Percentiles rank a stretch among this genome's conserved stretches.
These are phyloP conservation scores for Silene conica DNA, from an alignment of 148 eudicot genomes.

Conservation along the genomic window DNA sequence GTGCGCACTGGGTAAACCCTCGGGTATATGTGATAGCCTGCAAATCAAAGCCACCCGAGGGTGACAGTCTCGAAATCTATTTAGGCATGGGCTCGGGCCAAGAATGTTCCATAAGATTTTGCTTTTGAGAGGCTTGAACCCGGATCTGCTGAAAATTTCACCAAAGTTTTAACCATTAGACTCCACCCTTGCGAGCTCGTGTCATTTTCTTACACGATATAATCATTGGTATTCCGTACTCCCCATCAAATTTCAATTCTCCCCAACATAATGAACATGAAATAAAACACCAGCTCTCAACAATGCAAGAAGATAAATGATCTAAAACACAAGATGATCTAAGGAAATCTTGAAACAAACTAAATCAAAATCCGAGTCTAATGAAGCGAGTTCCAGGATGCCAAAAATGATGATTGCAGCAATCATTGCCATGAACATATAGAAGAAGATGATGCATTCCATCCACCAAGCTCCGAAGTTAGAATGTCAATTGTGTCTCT, in stretches of 20 bases:
- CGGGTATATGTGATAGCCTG: no score
- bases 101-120: no score
- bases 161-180: no score
- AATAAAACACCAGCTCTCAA: not conserved
- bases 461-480: slow-evolving; percentile 54
- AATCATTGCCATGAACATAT: not conserved
- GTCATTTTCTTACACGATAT: not conserved
- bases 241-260: not conserved
- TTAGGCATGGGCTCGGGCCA: no score
- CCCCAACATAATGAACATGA: not conserved
- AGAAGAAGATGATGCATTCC: slow-evolving; percentile 43
- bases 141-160: no score
- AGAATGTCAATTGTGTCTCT: slow-evolving; percentile 29
- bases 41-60: no score
- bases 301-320: not conserved
- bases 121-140: no score
- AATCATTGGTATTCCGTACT: not conserved
- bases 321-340: not conserved
- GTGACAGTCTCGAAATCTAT: no score
- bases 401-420: not conserved
- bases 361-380: not conserved
- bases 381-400: not conserved
- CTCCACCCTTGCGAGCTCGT: no score
- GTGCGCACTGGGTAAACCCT: no score
- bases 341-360: not conserved